Evolutionary conservation across 345 rosid species (phyloP).

Genomic region (Bruguiera sexangula): DNA sequence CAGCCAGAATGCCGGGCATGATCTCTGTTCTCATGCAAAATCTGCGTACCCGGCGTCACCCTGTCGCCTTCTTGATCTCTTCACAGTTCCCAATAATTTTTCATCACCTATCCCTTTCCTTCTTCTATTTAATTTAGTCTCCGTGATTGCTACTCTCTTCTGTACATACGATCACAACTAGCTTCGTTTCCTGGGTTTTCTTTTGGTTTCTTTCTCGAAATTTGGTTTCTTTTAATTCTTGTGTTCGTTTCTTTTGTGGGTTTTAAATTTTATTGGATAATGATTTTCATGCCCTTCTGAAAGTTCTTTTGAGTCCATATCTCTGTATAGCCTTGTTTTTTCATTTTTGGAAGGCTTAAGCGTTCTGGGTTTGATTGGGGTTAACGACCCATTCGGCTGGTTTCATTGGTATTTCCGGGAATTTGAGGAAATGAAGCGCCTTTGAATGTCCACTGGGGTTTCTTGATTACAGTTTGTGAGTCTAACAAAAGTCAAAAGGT

Average conservation of each 20-base stretch:
- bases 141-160: not conserved
- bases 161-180: not conserved
- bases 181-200: not conserved
- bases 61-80: not conserved
- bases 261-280: not conserved
- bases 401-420: not conserved
- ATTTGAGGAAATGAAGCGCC: constrained; percentile 1
- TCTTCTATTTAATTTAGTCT: not conserved
- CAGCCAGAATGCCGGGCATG: not conserved
- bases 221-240: not conserved
- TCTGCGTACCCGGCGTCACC: not conserved
- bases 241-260: not conserved
- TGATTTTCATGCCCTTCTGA: not conserved
- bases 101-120: not conserved
- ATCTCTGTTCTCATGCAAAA: not conserved
- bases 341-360: not conserved
- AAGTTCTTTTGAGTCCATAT: not conserved
- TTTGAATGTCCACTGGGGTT: too few relatives aligned
- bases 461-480: not conserved
- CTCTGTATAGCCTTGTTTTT: not conserved
- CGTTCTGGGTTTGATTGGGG: not conserved
- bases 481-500: not conserved
- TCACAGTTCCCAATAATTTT: not conserved
- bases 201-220: not conserved
- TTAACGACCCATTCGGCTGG: constrained; percentile 1